Evolutionary conservation across 2,329 filamentous ascomycete genomes (phyloP), one percentile per base, ranked within the genome.

Genomic region (Alternaria viburni): DNA sequence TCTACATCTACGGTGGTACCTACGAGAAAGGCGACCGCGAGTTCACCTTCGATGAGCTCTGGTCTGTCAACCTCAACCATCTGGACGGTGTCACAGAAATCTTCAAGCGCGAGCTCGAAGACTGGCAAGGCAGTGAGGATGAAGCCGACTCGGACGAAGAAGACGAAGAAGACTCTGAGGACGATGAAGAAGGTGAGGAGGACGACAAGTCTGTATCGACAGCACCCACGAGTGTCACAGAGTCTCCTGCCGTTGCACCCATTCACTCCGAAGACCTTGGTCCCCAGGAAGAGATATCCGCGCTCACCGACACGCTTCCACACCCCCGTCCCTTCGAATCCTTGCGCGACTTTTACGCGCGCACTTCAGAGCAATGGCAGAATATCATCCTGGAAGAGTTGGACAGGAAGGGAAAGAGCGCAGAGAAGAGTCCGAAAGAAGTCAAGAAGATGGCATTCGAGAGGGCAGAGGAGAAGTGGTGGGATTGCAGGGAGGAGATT

Each of bases 401-500:
- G 62, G 90, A 89, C 79, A 87, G 87, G 32, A 83, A 88, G 47
- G 71, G 68, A 4, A 68, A 65, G 54, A 87, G 89, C 68, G 86
- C 87, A 4, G 91, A 92, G 78, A 86, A 88, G 44, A 86, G 93
- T 68, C 85, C 88, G 0, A 99, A 99, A 84, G 96, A 98, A 83
- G 89, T 98, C 74, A 93, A 97, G 79, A 91, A 94, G 74, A 90
- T 89, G 77, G 96, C 93, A 1, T 99, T 97, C 78, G 91, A 93
- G 76, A 86, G 93, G 68, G 94, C 94, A 44, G 96, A 99, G 81
- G 92, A 94, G 82, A 97, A 97, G 80, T 99, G 96, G 96, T 99
- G 96, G 96, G 96, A 97, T 84, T 93, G 91, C 77, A 88, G 96
- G 72, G 96, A 99, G 83, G 95, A 98, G 82, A 92, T 99, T 69